Evolutionary conservation across 2,329 filamentous ascomycete genomes (phyloP).

Genomic region (Calonectria hawksworthii): DNA sequence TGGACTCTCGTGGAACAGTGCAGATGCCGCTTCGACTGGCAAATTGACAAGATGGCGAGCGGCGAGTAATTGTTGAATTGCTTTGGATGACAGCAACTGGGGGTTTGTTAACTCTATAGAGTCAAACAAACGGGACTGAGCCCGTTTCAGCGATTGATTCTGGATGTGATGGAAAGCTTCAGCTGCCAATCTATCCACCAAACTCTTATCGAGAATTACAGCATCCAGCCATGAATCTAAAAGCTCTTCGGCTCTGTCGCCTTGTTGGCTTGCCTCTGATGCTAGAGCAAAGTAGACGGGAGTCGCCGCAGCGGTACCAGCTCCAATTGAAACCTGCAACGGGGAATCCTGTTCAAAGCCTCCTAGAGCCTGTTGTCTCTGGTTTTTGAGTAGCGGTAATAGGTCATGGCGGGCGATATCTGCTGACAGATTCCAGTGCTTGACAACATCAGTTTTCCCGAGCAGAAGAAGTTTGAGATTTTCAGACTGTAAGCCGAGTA

Average conservation of each 20-base stretch:
- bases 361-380: neutral
- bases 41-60: neutral
- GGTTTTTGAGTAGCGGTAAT: neutral
- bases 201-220: neutral
- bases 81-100: neutral
- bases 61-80: neutral
- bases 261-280: neutral
- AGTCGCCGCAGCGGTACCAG: neutral
- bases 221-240: neutral
- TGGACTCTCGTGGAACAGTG: neutral
- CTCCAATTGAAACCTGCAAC: neutral
- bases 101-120: neutral
- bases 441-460: neutral
- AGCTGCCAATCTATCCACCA: neutral
- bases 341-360: neutral
- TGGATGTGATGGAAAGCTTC: neutral
- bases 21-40: neutral
- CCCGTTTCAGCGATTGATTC: neutral
- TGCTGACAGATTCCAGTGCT: neutral
- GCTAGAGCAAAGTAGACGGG: slow-evolving; percentile 7
- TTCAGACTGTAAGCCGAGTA: neutral
- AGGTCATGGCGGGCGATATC: neutral
- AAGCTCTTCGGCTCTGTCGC: neutral
- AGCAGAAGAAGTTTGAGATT: neutral
- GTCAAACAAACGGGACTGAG: no score